phyloP scores from a whole-genome alignment of 257 asterid genomes.

The Ilex asprella region DNA sequence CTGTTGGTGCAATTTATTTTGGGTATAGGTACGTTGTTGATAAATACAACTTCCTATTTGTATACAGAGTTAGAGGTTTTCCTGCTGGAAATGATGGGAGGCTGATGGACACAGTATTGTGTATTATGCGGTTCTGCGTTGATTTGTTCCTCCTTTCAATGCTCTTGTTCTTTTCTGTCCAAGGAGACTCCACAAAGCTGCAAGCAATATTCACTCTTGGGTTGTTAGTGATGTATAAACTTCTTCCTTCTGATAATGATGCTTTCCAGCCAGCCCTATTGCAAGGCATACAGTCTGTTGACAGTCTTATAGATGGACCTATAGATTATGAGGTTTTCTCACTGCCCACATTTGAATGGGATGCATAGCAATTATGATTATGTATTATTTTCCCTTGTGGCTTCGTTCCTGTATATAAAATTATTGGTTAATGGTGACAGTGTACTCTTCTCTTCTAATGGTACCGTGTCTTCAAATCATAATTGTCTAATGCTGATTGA shows the following conservation, averaged over 20 bases:
- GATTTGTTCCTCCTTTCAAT: constrained; percentile 71
- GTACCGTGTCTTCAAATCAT: too few species aligned
- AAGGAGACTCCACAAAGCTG: constrained; percentile 84
- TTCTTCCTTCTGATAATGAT: constrained; percentile 61
- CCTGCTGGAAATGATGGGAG: constrained; percentile 98
- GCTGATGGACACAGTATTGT: constrained; percentile 84
- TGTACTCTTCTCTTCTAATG: too few species aligned
- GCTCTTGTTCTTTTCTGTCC: constrained; percentile 76
- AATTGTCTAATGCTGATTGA: too few species aligned
- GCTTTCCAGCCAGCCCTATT: constrained; percentile 52
- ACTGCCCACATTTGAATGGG: constrained; percentile 94
- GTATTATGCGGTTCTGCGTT: constrained; percentile 71
- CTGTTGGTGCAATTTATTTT: constrained; percentile 82
- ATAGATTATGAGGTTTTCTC: constrained; percentile 87
- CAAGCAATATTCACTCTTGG: constrained; percentile 93
- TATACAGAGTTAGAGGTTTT: constrained; percentile 89
- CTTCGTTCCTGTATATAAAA: too few species aligned
- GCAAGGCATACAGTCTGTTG: constrained; percentile 74
- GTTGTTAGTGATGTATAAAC: constrained; percentile 66
- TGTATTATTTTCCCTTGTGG: not conserved
- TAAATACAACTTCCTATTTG: constrained; percentile 90
- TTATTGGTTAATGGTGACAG: too few species aligned
- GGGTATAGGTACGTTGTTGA: constrained; percentile 94
- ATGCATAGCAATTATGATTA: constrained; percentile 50
- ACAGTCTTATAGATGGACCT: constrained; percentile 53